phyloP scores from a whole-genome alignment of 2,329 filamentous ascomycete species.

The Monilinia aucupariae region DNA sequence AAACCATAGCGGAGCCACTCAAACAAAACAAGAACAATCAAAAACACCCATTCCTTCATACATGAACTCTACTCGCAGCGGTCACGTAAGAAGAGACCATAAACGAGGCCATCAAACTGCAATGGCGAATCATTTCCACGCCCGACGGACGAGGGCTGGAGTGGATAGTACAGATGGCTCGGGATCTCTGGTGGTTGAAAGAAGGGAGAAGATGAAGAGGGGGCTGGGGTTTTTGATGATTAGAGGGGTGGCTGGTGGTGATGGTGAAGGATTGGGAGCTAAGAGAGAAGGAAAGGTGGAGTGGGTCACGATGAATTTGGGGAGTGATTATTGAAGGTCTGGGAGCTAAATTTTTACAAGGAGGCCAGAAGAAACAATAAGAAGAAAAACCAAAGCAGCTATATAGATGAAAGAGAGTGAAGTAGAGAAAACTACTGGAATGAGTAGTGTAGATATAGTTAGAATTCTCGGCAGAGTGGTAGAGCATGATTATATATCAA shows the following conservation, averaged over 20 bases:
- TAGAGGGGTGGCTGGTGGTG: neutral
- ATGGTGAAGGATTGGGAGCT: neutral
- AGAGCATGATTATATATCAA: neutral
- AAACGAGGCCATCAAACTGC: neutral
- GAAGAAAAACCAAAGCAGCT: neutral
- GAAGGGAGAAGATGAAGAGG: neutral
- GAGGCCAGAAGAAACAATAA: neutral
- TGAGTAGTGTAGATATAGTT: neutral
- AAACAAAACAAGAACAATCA: neutral
- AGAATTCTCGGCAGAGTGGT: neutral
- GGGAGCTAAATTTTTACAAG: neutral
- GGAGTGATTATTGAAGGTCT: neutral
- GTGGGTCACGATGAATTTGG: conserved; percentile 6
- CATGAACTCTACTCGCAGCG: neutral
- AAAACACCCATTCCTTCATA: neutral
- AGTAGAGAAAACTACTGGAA: neutral
- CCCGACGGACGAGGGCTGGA: neutral
- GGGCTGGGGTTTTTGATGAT: conserved; percentile 10
- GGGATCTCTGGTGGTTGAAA: neutral
- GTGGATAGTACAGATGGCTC: neutral
- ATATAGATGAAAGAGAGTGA: neutral
- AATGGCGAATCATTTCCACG: conserved; percentile 8
- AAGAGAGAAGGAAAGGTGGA: neutral
- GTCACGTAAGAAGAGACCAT: neutral
- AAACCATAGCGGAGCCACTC: too few species aligned